Base-by-base conservation (phyloP, 306 rosid species). In the Dalbergia cultrata region DNA sequence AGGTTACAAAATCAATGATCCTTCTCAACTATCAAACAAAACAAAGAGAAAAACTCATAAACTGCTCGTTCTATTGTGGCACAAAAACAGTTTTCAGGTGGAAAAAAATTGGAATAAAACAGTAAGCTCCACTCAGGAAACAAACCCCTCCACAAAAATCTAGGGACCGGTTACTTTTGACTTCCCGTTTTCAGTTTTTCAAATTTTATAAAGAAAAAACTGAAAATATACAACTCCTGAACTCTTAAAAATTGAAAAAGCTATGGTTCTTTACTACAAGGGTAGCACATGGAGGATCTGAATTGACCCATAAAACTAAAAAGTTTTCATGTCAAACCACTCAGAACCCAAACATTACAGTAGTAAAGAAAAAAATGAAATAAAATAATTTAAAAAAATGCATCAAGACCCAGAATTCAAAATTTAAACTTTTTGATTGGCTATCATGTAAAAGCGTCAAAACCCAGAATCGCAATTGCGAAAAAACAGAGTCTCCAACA, bases 1-100 rank as follows among this genome's bases (percentile, higher is more conserved):
- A 77, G 17, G 73, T 82, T 34, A 69, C 49, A 75, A 72, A 26
- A 50, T 63, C 39, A 60, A 82, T 76, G 6, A 39, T 61, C 31
- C 52, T 81, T 43, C n/a, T 21, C 17, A 7, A 43, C 1, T 43
- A 7, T 2, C 1, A 7, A 43, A 43, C 0, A 47, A 47, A 2
- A 10, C 3, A 2, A 47, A 11, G 8, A 22, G 50, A 66, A 22
- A 37, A 8, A 37, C 63, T 21, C 64, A 22, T 5, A 76, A 53
- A 13, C 26, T 56, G 0, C 8, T n/a, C 47, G 9, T 43, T 7
- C 1, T 43, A 16, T 17, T 8, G 7, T 39, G 10, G 6, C 10
- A 12, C 13, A 17, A 75, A 14, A 8, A 6, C 16, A 13, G 16
- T 45, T 17, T 22, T 41, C 34, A 12, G 41, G 22, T 5, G 12